Evolutionary conservation across 1,284 basidiomycete species (phyloP).

Genomic region (Sporisorium graminicola): DNA sequence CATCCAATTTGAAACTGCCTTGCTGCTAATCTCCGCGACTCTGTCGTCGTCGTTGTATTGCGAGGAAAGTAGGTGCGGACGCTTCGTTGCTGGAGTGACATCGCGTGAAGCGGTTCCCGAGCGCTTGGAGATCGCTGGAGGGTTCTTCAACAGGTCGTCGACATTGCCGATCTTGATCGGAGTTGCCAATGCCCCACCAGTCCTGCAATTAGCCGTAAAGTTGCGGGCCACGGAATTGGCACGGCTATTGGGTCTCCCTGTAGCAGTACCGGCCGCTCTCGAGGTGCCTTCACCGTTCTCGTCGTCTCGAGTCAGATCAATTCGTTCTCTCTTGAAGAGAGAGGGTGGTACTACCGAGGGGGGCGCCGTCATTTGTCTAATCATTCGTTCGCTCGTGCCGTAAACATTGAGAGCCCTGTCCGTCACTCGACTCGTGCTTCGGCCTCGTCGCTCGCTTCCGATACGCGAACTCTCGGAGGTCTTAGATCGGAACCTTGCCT

Average conservation of each 20-base stretch:
- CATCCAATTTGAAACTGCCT: neutral
- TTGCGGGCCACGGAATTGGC: neutral
- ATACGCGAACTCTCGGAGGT: neutral
- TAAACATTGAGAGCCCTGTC: neutral
- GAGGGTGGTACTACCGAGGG: constrained; percentile 1
- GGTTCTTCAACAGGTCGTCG: constrained; percentile 5
- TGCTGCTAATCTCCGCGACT: neutral
- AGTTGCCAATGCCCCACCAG: neutral
- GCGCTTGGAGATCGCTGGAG: neutral
- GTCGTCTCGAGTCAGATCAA: constrained; percentile 8
- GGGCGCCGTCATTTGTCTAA: neutral
- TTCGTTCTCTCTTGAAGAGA: neutral
- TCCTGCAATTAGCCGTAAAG: neutral
- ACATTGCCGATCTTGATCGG: constrained; percentile 15
- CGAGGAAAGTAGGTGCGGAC: neutral
- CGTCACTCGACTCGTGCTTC: constrained; percentile 10
- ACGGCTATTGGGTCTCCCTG: neutral
- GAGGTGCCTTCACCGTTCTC: neutral
- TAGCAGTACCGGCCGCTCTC: neutral
- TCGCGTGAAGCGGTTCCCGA: neutral
- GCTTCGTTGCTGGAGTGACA: too few species aligned
- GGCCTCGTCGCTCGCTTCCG: constrained; percentile 12
- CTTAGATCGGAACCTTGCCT: neutral
- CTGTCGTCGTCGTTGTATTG: neutral
- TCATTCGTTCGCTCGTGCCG: neutral